Evolutionary conservation across 1,284 basidiomycete genomes (phyloP).

Genomic region (Ustilago crameri): DNA sequence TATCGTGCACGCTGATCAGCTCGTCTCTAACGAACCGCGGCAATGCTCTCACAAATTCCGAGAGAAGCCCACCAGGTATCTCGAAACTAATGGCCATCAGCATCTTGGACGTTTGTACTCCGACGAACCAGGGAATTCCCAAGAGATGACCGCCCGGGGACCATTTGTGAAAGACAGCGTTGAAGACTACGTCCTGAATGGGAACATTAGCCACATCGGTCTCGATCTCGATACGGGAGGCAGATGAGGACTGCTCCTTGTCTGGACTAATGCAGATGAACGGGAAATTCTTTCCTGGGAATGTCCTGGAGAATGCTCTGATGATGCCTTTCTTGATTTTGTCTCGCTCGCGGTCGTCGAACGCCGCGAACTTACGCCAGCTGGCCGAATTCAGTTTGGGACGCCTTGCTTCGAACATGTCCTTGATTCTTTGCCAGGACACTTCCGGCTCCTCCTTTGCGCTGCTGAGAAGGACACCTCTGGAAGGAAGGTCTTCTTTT

Average conservation of each 20-base stretch:
- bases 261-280: too few relatives aligned
- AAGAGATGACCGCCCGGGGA: neutral
- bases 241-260: too few relatives aligned
- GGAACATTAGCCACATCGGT: neutral
- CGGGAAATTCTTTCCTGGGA: too few relatives aligned
- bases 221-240: too few relatives aligned
- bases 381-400: neutral
- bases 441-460: neutral
- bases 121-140: neutral
- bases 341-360: neutral
- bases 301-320: neutral
- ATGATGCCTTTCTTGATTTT: neutral
- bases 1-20: neutral
- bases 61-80: neutral
- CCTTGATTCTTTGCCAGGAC: conserved; percentile 3
- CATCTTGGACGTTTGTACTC: neutral
- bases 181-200: neutral
- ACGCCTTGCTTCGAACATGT: neutral
- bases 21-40: neutral
- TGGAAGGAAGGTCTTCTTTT: neutral
- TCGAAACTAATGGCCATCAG: neutral
- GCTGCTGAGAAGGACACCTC: neutral
- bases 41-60: neutral
- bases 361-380: neutral
- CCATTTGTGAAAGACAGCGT: neutral